Percentiles rank a stretch among this genome's conserved stretches.
phyloP scores from a whole-genome alignment of 805 yeast genomes.

The Nakazawaea siamensis region DNA sequence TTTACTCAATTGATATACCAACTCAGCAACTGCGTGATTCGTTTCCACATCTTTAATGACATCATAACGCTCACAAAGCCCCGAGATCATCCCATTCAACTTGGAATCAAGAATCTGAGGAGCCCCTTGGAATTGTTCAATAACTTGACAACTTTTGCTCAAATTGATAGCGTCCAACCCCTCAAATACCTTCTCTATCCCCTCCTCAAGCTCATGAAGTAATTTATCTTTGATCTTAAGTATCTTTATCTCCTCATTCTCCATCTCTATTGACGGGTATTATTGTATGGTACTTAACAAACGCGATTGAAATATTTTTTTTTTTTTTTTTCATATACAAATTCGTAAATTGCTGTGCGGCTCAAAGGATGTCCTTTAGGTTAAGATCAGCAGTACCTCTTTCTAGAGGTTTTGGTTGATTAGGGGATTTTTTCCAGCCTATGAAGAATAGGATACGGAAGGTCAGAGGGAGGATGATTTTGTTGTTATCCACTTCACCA shows the following conservation, averaged over 20 bases:
- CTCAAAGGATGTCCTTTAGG: conserved; percentile 49
- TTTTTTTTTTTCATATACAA: no score
- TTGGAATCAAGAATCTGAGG: conserved; percentile 42
- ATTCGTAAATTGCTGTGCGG: no score
- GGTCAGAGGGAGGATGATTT: conserved; percentile 63
- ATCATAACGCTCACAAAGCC: conserved; percentile 22
- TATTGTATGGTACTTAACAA: no score
- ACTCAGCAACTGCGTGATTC: conserved; percentile 15
- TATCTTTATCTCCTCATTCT: conserved; percentile 6
- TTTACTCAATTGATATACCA: conserved; percentile 56
- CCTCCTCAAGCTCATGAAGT: background rate
- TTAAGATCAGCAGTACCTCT: conserved; percentile 67
- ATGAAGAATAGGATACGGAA: conserved; percentile 75
- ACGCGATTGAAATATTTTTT: no score
- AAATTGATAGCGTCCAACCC: background rate
- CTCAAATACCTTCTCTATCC: conserved; percentile 18
- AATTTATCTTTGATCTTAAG: conserved; percentile 6
- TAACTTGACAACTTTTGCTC: conserved; percentile 10
- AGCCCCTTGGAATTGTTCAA: conserved; percentile 44
- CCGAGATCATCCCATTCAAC: conserved; percentile 25
- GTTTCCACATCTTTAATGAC: conserved; percentile 3
- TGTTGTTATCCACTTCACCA: conserved; percentile 48
- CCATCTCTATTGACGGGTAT: no score
- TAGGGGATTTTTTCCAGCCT: conserved; percentile 69
- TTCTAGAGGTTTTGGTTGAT: conserved; percentile 63